phyloP scores from a whole-genome alignment of 768 basidiomycete species.

The Galerina sulciceps region DNA sequence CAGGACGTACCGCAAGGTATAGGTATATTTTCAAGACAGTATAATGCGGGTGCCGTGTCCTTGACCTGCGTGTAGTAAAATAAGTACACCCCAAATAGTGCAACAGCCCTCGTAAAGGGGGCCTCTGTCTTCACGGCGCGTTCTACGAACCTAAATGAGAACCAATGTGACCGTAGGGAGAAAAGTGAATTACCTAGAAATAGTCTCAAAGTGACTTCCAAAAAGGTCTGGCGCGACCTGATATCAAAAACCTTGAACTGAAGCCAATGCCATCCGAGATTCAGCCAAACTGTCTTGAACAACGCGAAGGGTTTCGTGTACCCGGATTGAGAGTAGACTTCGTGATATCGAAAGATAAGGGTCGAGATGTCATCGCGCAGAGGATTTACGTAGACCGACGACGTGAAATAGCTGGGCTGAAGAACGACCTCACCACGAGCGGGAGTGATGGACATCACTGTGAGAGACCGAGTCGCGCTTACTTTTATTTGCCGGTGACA shows the following conservation, averaged over 20 bases:
- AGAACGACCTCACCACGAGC: slow-evolving; percentile 67
- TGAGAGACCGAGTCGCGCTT: neutral
- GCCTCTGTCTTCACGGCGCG: slow-evolving; percentile 51
- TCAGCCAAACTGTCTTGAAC: slow-evolving; percentile 74
- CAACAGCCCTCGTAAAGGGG: slow-evolving; percentile 59
- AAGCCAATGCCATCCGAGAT: slow-evolving; percentile 74
- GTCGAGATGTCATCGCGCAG: slow-evolving; percentile 65
- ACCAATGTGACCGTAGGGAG: neutral
- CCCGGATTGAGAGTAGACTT: slow-evolving; percentile 42
- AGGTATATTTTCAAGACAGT: slow-evolving; percentile 55
- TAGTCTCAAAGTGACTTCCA: slow-evolving; percentile 60
- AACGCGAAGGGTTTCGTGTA: slow-evolving; percentile 58
- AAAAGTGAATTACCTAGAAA: slow-evolving; percentile 60
- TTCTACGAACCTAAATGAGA: slow-evolving; percentile 44
- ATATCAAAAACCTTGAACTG: slow-evolving; percentile 77
- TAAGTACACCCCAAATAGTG: slow-evolving; percentile 72
- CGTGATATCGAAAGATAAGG: slow-evolving; percentile 57
- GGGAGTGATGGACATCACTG: slow-evolving; percentile 34
- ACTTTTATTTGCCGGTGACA: slow-evolving; percentile 8
- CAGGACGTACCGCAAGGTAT: slow-evolving; percentile 59
- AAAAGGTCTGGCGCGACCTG: slow-evolving; percentile 65
- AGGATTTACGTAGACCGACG: slow-evolving; percentile 69
- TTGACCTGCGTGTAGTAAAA: slow-evolving; percentile 73
- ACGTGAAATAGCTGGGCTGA: slow-evolving; percentile 81
- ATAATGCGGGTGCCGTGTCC: slow-evolving; percentile 52